These are phyloP conservation scores for Hypholoma fasciculare DNA, from an alignment of 768 basidiomycete genomes.

Conservation along the genomic window DNA sequence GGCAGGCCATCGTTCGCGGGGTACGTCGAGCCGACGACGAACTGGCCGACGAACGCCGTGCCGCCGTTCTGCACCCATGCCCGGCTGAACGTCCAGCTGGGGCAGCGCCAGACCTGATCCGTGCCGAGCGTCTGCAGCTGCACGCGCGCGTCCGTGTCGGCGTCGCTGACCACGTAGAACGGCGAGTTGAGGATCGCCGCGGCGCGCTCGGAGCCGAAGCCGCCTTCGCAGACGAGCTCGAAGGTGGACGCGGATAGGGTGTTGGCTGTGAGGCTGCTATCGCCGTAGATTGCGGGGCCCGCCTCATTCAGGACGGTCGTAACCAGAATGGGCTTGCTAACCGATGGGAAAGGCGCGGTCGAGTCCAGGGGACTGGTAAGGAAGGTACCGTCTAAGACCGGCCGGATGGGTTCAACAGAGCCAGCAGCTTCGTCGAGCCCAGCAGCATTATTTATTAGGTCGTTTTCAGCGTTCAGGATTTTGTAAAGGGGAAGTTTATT, in stretches of 20 bases:
- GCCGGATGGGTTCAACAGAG: conserved; percentile 58
- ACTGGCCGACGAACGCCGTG: conserved; percentile 66
- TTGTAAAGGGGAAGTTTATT: conserved; percentile 44
- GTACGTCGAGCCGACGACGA: conserved; percentile 68
- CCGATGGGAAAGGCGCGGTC: conserved; percentile 55
- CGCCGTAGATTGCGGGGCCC: conserved; percentile 55
- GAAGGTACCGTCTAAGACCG: conserved; percentile 66
- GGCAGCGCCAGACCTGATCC: conserved; percentile 70
- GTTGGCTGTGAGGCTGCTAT: conserved; percentile 25
- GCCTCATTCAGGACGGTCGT: conserved; percentile 77
- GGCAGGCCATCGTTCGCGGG: conserved; percentile 58
- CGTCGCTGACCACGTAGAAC: conserved; percentile 42
- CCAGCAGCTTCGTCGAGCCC: conserved; percentile 56
- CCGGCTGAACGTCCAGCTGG: conserved; percentile 70
- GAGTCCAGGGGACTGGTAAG: conserved; percentile 68
- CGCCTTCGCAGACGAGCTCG: conserved; percentile 32
- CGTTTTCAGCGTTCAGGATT: conserved; percentile 55
- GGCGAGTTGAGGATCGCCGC: conserved; percentile 40
- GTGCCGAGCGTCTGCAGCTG: conserved; percentile 62
- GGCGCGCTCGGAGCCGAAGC: conserved; percentile 50
- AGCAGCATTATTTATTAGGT: conserved; percentile 41
- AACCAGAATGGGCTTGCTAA: conserved; percentile 67
- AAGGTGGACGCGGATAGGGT: conserved; percentile 42
- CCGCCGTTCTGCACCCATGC: conserved; percentile 68
- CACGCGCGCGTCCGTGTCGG: conserved; percentile 50